Base-by-base conservation (phyloP, 2,329 filamentous ascomycete genomes). In the Diaporthe sp. region DNA sequence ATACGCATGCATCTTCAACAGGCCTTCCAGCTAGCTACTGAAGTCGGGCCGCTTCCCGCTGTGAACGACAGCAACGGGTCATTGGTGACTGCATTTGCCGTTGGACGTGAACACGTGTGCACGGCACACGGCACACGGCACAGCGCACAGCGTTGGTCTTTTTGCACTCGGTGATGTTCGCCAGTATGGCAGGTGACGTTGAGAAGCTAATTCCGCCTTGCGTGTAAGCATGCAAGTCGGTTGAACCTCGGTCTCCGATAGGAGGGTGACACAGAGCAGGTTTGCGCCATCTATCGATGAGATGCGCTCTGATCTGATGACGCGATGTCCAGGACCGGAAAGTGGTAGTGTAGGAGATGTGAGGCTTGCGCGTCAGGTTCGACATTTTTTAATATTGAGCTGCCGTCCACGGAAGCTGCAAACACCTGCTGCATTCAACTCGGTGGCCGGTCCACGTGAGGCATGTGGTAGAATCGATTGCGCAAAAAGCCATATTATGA, bases 11-110 rank as follows among this genome's bases (percentile, higher is more conserved):
- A 42, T 49, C 7, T n/a, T 42, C 34, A 70, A 17, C 13, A 53
- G 19, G 49, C 49, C 49, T 55, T 70, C 7, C 37, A 39, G 22
- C n/a, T 42, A 68, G 31, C 34, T 42, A 53, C 31, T 28, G 22
- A 55, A 42, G 49, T 9, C 65, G 46, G 65, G 65, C 65, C 65
- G 65, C 34, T 2, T 70, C 31, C 46, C 65, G 65, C 34, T 22
- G 34, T 37, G 34, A 55, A 39, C 15, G 65, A 55, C 22, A 70
- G n/a, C 3, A 39, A 28, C 19, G 22, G 8, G 2, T 39, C 12
- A 17, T 17, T 10, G 22, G 19, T 10, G 44, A 25, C 31, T 51
- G 44, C 62, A 51, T 34, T 37, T 51, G 44, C 28, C 17, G 28
- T 51, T 28, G 6, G 62, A n/a, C 19, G 25, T 17, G 46, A 28